Conservation (phyloP, 1,139 yeast genomes). For the Yamadazyma mexicana region DNA sequence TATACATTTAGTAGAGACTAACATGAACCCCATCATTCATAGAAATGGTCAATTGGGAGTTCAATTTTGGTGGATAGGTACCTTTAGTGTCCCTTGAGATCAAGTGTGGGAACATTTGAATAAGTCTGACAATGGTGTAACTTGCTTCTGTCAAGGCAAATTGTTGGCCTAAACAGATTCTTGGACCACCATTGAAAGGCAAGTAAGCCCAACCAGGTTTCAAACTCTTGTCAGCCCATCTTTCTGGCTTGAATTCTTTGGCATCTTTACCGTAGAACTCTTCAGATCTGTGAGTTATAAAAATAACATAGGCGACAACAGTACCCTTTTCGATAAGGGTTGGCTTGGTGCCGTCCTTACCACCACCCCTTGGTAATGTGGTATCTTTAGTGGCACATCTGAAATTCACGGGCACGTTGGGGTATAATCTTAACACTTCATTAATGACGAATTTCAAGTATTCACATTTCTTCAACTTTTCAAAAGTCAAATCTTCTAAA, state of each 20-base stretch:
- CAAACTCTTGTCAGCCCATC: slow-evolving; percentile 38
- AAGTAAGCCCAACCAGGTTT: slow-evolving; percentile 25
- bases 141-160: slow-evolving; percentile 45
- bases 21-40: slow-evolving; percentile 25
- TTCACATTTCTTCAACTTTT: slow-evolving; percentile 45
- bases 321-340: slow-evolving; percentile 43
- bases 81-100: slow-evolving; percentile 20
- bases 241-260: slow-evolving; percentile 43
- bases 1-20: slow-evolving; percentile 13
- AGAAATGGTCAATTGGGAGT: slow-evolving; percentile 32
- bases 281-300: slow-evolving; percentile 39
- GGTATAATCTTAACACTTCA: slow-evolving; percentile 51
- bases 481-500: slow-evolving; percentile 46
- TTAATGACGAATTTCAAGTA: slow-evolving; percentile 48
- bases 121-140: slow-evolving; percentile 42
- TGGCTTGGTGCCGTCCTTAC: slow-evolving; percentile 41
- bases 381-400: slow-evolving; percentile 42
- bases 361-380: slow-evolving; percentile 52
- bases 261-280: slow-evolving; percentile 47
- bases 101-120: slow-evolving; percentile 39
- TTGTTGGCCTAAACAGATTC: slow-evolving; percentile 44
- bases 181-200: slow-evolving; percentile 43
- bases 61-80: slow-evolving; percentile 30
- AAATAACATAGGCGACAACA: slow-evolving; percentile 35
- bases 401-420: slow-evolving; percentile 50